These are phyloP conservation scores for Cladochytrium tenue DNA, from an alignment of 371 early-diverging fungal genomes.

Conservation along the genomic window DNA sequence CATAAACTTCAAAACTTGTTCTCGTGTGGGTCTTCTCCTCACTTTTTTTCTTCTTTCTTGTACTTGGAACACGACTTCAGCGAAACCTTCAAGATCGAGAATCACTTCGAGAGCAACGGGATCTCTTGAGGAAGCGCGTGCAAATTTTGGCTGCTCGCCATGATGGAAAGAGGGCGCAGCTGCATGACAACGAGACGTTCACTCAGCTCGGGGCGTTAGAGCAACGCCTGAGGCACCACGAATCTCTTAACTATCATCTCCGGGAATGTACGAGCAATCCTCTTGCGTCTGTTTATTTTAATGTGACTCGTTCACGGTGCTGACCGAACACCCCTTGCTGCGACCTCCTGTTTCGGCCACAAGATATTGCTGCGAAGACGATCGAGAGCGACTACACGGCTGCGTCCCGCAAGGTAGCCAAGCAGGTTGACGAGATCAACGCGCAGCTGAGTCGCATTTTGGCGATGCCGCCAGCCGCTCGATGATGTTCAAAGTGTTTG, in stretches of 20 bases:
- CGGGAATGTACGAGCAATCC: constrained; percentile 41
- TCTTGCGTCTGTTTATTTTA: not conserved
- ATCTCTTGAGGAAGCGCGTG: constrained; percentile 31
- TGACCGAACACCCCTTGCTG: constrained; percentile 4
- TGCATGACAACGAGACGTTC: constrained; percentile 56
- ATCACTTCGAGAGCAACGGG: constrained; percentile 29
- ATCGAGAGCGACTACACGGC: constrained; percentile 51
- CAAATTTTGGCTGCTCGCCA: constrained; percentile 22
- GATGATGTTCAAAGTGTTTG: constrained; percentile 8
- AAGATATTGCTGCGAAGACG: constrained; percentile 41
- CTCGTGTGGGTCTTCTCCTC: not conserved
- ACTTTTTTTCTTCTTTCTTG: not conserved
- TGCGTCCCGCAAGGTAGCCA: constrained; percentile 29
- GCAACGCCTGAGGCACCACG: constrained; percentile 43
- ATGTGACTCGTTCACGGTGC: not conserved
- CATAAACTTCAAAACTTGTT: constrained; percentile 1
- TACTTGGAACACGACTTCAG: constrained; percentile 12
- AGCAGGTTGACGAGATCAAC: constrained; percentile 46
- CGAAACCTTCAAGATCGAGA: constrained; percentile 36
- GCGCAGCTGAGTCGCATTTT: constrained; percentile 39
- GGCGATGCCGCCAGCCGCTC: constrained; percentile 44
- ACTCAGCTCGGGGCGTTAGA: constrained; percentile 49
- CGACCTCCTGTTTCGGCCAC: no score
- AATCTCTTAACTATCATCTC: constrained; percentile 42
- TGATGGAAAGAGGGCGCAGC: constrained; percentile 40